These are phyloP conservation scores for Ordospora colligata DNA, from an alignment of 371 early-diverging fungal genomes.

Conservation along the genomic window DNA sequence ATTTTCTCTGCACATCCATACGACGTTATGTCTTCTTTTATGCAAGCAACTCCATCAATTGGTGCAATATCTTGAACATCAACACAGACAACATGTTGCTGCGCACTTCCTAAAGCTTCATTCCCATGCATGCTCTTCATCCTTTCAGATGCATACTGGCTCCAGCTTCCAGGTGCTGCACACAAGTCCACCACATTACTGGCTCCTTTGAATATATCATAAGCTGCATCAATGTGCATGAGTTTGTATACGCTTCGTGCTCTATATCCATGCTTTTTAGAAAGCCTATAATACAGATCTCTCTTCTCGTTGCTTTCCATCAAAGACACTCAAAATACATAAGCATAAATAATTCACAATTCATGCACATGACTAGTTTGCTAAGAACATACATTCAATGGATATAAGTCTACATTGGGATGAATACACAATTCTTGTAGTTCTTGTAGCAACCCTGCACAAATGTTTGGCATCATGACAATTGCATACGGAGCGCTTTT, in stretches of 20 bases:
- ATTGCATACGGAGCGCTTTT: conserved; percentile 46
- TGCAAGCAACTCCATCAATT: conserved; percentile 75
- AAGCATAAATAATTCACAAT: conserved; percentile 29
- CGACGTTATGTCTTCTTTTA: conserved; percentile 97
- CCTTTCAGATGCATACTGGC: conserved; percentile 42
- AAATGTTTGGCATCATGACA: conserved; percentile 53
- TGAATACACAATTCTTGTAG: not conserved
- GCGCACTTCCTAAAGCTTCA: conserved; percentile 35
- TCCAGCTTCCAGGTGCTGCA: conserved; percentile 61
- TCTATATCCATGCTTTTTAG: conserved; percentile 56
- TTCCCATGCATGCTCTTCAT: not conserved
- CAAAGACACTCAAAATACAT: conserved; percentile 62
- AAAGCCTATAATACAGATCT: conserved; percentile 71
- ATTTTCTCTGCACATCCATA: conserved; percentile 77
- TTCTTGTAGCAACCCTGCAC: not conserved
- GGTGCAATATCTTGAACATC: conserved; percentile 96
- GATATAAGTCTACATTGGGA: too few species aligned
- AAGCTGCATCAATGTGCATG: conserved; percentile 48
- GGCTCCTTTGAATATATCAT: conserved; percentile 37
- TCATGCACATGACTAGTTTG: not conserved
- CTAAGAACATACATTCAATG: not conserved
- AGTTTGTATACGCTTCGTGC: conserved; percentile 61
- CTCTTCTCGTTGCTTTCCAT: conserved; percentile 79
- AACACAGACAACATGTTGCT: conserved; percentile 74
- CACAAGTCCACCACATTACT: conserved; percentile 54